A percentile compares a stretch with the other conserved stretches of the same genome.
Evolutionary conservation across 306 rosid species (phyloP).

Genomic region (Cucumis hystrix): DNA sequence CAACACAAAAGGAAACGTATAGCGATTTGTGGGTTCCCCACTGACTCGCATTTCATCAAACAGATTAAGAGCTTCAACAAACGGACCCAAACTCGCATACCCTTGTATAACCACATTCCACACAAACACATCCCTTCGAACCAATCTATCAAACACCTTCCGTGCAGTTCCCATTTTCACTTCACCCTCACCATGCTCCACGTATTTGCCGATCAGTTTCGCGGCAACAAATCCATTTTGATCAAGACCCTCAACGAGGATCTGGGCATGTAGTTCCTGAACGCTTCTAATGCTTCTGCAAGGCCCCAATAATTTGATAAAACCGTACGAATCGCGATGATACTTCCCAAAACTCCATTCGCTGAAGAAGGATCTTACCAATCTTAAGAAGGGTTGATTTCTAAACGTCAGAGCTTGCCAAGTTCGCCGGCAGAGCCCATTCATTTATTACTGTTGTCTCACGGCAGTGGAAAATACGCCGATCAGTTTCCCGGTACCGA

Average conservation of each 20-base stretch:
- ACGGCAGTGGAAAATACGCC: background rate
- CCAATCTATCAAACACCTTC: conserved; percentile 61
- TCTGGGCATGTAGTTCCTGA: conserved; percentile 46
- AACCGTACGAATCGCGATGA: conserved; percentile 23
- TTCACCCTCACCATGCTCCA: background rate
- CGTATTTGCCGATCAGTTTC: conserved; percentile 45
- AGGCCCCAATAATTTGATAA: conserved; percentile 22
- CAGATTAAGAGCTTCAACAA: conserved; percentile 32
- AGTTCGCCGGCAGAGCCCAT: conserved; percentile 16
- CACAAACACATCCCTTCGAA: conserved; percentile 50
- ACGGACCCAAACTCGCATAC: conserved; percentile 55
- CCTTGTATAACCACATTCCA: conserved; percentile 67
- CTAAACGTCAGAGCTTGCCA: conserved; percentile 1
- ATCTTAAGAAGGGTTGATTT: conserved; percentile 1
- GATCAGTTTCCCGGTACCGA: background rate
- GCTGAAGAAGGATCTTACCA: conserved; percentile 1
- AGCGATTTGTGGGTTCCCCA: conserved; percentile 30
- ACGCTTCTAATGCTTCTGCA: conserved; percentile 25
- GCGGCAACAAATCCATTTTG: conserved; percentile 45
- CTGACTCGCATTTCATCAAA: conserved; percentile 30
- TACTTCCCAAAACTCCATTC: conserved; percentile 1
- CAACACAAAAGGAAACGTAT: conserved; percentile 61
- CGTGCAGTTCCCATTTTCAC: conserved; percentile 29
- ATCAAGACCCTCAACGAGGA: conserved; percentile 30
- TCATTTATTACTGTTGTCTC: conserved; percentile 6